phyloP scores from a whole-genome alignment of 2,329 filamentous ascomycete species.

The Chaetomium sp. region DNA sequence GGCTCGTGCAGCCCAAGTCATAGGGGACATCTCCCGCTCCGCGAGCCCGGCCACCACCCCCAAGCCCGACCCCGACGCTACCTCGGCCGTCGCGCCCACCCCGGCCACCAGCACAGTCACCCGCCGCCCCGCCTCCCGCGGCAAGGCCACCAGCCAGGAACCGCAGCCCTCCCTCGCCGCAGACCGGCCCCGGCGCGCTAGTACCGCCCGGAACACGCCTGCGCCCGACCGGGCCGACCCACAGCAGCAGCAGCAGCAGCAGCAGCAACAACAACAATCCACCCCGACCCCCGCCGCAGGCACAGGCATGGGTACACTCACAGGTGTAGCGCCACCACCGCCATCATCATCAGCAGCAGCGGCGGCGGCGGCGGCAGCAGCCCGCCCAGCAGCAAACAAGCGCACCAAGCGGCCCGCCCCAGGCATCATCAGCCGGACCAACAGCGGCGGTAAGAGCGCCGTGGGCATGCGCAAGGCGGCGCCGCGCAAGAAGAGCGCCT shows the following conservation, averaged over 20 bases:
- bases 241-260: conserved; percentile 2
- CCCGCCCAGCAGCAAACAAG: conserved; percentile 43
- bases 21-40: conserved; percentile 31
- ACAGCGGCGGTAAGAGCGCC: conserved; percentile 64
- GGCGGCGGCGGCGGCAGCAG: conserved; percentile 25
- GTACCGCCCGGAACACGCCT: conserved; percentile 60
- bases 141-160: conserved; percentile 56
- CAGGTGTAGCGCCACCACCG: too few species aligned
- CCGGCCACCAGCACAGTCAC: conserved; percentile 36
- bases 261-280: background rate
- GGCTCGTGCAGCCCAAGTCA: conserved; percentile 19
- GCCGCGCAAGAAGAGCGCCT: conserved; percentile 62
- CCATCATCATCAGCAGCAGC: conserved; percentile 14
- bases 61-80: conserved; percentile 40
- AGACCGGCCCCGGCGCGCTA: conserved; percentile 58
- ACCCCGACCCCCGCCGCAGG: background rate
- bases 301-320: background rate
- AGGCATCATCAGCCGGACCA: conserved; percentile 67
- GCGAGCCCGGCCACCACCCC: conserved; percentile 36
- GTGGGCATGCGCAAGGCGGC: conserved; percentile 72
- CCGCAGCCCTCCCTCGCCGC: conserved; percentile 52
- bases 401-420: conserved; percentile 71
- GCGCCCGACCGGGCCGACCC: conserved; percentile 46
- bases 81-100: background rate
- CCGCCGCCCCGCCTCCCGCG: conserved; percentile 55